Evolutionary conservation across 768 basidiomycete genomes (phyloP).

Genomic region (Dacryopinax primogenitus): DNA sequence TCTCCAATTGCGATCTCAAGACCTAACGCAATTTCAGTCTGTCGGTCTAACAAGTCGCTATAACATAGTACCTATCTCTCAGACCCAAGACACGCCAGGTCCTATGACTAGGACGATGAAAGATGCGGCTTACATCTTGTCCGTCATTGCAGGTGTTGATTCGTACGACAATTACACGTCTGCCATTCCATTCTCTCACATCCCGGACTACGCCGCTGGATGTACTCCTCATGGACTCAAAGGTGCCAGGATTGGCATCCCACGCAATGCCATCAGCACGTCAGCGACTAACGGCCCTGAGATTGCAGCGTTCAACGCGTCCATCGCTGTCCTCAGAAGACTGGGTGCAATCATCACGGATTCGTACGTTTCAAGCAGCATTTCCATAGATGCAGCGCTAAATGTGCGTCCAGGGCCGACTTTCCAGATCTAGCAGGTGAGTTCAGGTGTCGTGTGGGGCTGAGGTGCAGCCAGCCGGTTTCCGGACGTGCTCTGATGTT

Average conservation of each 20-base stretch:
- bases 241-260: slow-evolving; percentile 6
- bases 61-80: slow-evolving; percentile 42
- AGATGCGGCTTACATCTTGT: slow-evolving; percentile 44
- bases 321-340: neutral
- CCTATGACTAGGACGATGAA: slow-evolving; percentile 42
- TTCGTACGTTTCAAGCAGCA: neutral
- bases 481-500: neutral
- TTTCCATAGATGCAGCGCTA: too few relatives aligned
- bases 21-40: neutral
- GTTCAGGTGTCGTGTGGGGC: too few relatives aligned
- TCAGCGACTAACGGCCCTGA: neutral
- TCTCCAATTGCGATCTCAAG: slow-evolving; percentile 45
- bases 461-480: too few relatives aligned
- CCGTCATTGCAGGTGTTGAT: slow-evolving; percentile 44
- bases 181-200: slow-evolving; percentile 16
- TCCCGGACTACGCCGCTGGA: neutral
- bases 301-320: neutral
- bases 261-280: neutral
- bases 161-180: slow-evolving; percentile 44
- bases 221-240: slow-evolving; percentile 1
- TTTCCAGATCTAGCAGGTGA: neutral
- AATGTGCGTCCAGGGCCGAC: neutral
- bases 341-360: neutral
- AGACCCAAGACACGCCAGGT: slow-evolving; percentile 47
- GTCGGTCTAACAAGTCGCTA: neutral